Base-by-base conservation (phyloP, 805 yeast species). In the Teunomyces funiuensis region DNA sequence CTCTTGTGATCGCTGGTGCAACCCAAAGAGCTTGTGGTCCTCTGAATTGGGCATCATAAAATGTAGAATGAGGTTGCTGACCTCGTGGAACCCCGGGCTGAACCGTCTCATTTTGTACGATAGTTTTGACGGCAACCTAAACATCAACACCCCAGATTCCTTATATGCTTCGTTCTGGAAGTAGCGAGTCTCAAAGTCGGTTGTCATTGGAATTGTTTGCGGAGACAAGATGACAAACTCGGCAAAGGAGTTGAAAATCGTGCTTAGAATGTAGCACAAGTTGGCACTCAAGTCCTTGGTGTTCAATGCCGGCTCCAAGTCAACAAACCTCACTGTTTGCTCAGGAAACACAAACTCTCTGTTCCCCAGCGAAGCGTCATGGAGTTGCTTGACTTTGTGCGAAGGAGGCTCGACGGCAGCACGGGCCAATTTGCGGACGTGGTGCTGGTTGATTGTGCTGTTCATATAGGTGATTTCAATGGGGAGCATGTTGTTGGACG, bases 241-340 rank as follows among this genome's bases (percentile, higher is more conserved):
- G 33, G 60, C 64, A 41, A 66, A 68, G 0, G 68, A 54, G 40
- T 57, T 57, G 52, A 65, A 65, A 9, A 69, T 45, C 8, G 69
- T 58, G 7, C 63, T 42, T 31, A 49, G 28, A 17, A 49, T 41
- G 16, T 54, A 37, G 29, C 53, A 53, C 14, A 49, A 52, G n/a
- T 36, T 31, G 7, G 41, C 23, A 15, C 20, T 29, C 16, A 15
- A 19, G 8, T n/a, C 14, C 6, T 51, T 45, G 22, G 47, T 48
- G 31, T 46, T 47, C 13, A 57, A 18, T 4, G 46, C 54, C 3
- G 52, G 45, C 2, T 46, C 33, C 39, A 65, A 30, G 38, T 63
- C 58, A 7, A 58, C 57, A 46, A 65, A 63, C 56, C 56, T 52
- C 1, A 65, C 22, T 6, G 53, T 51, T 37, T 63, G 69, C 23